A percentile compares a stretch with the other conserved stretches of the same genome.
phyloP scores from a whole-genome alignment of 768 basidiomycete species.

The Tricholoma sp. region DNA sequence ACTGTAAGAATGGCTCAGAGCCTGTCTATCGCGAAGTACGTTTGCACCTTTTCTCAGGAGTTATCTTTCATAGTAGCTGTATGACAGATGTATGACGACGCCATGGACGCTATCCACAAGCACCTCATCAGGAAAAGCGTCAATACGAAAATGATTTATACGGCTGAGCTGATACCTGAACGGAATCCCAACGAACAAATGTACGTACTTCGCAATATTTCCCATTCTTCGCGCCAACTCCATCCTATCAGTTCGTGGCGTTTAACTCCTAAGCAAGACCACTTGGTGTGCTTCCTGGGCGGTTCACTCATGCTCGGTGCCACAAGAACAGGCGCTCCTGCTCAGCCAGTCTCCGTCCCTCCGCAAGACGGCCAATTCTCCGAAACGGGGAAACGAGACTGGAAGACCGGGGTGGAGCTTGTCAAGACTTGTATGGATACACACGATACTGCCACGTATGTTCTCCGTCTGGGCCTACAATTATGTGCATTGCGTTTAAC shows the following conservation, averaged over 20 bases:
- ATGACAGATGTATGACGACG: constrained; percentile 81
- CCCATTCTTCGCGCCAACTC: background rate
- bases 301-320: constrained; percentile 91
- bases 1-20: constrained; percentile 63
- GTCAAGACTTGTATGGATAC: constrained; percentile 86
- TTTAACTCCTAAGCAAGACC: constrained; percentile 86
- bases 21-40: constrained; percentile 69
- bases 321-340: constrained; percentile 55
- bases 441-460: constrained; percentile 79
- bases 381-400: constrained; percentile 63
- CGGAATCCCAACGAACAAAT: constrained; percentile 30
- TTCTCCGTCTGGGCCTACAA: constrained; percentile 7
- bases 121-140: constrained; percentile 66
- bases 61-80: background rate
- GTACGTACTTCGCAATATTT: constrained; percentile 18
- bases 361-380: constrained; percentile 63
- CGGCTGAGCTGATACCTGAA: constrained; percentile 75
- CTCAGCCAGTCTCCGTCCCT: constrained; percentile 56
- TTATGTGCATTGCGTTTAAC: background rate
- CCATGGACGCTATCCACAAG: constrained; percentile 77
- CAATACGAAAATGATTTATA: constrained; percentile 62
- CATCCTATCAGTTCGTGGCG: constrained; percentile 56
- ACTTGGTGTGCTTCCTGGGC: constrained; percentile 92
- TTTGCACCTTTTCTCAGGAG: background rate
- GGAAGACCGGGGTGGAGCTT: constrained; percentile 75